Base-by-base conservation (phyloP, 208 protist species). In the Trichomonas gallinae region DNA sequence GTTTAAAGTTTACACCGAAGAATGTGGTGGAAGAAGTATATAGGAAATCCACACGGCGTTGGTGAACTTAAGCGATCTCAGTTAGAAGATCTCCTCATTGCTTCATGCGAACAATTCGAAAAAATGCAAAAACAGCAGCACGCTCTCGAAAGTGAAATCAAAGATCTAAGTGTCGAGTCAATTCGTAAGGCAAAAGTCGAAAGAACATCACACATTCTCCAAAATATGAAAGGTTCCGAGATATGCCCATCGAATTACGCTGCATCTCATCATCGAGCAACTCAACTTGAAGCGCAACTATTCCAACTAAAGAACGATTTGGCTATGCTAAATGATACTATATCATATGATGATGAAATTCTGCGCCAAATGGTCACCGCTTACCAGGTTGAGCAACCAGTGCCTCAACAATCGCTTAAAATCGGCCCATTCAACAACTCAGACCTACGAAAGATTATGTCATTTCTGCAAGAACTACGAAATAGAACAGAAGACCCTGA, bases 1-100 rank as follows among this genome's bases (percentile, higher is more conserved):
- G 38, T 46, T 89, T 89, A 31, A 31, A 46, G 38, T 44, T 15
- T 46, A 44, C 40, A 89, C 23, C 8, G 46, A 48, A 46, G 44
- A 2, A 93, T 93, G 87, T 93, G 87, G 87, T 93, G 87, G 87
- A 93, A 93, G 44, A 48, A 44, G 38, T 93, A 42, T 26, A 58
- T 93, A 38, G 87, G 87, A 8, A 93, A 17, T 51, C 87, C 87
- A 23, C n/a, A 48, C 51, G 87, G 87, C 13, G 44, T 93, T 42
- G 34, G 44, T 2, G 42, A 42, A n/a, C 17, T 93, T 6, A 17
- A 34, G 21, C 40, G 87, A 4, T 17, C 42, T 26, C 42, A 93
- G 31, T 26, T 93, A 2, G 87, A 93, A 51, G 31, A 51, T 6
- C 87, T 93, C 9, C 46, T 48, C 4, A 38, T 42, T 11, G 40